These are phyloP conservation scores for Aphanomyces astaci DNA, from an alignment of 352 stramenopile species.

Conservation along the genomic window DNA sequence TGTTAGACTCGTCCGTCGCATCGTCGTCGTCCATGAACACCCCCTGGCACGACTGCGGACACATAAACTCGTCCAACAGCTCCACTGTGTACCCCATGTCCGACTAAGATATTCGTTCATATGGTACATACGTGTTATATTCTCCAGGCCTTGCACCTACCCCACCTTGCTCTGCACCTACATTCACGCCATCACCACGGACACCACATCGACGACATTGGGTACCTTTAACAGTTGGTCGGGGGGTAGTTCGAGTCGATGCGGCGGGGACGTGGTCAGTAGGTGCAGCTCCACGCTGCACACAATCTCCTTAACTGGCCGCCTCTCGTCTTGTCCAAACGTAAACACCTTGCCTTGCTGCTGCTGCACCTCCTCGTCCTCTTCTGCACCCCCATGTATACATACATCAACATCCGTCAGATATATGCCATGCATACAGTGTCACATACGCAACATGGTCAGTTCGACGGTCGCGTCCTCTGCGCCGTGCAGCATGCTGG, in stretches of 20 bases:
- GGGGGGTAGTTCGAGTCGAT: background rate
- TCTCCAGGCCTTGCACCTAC: too few relatives aligned
- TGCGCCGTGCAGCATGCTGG: background rate
- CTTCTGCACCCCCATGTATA: too few relatives aligned
- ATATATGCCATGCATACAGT: background rate
- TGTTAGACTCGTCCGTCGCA: background rate
- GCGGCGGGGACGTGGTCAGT: too few relatives aligned
- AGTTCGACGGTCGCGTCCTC: constrained; percentile 7
- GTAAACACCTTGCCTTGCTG: background rate
- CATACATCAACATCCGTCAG: too few relatives aligned
- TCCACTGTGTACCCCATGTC: too few relatives aligned
- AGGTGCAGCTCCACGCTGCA: constrained; percentile 11
- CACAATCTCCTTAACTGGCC: constrained; percentile 2
- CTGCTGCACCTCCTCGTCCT: background rate
- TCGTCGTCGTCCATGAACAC: background rate
- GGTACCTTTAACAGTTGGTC: background rate
- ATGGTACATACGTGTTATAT: too few relatives aligned
- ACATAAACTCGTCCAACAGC: too few relatives aligned
- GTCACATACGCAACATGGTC: constrained; percentile 6
- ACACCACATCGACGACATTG: too few relatives aligned
- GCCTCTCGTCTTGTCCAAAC: constrained; percentile 2
- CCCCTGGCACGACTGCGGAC: background rate
- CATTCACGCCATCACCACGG: background rate
- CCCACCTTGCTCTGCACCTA: background rate
- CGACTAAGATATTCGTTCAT: too few relatives aligned